Evolutionary conservation across 805 yeast genomes (phyloP), one percentile per base, ranked within the genome.

Genomic region (Candida easanensis): DNA sequence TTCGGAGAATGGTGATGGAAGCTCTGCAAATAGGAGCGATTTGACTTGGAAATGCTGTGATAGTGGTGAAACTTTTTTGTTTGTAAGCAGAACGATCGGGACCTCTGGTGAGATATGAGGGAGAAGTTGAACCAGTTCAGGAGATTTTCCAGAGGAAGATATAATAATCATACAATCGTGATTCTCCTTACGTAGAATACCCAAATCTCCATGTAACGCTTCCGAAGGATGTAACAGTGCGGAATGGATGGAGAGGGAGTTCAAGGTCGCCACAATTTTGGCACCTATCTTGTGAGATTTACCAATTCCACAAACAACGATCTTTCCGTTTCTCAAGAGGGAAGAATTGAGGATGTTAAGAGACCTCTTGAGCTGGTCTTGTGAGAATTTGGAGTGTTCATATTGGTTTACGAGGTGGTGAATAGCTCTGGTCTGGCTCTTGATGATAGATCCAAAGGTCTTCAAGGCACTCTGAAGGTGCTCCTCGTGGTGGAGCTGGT

Each of bases 151-250:
- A 23, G 91, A 81, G 2, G 90, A 84, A 0, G 90, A 79, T 28
- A 88, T 77, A 54, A 87, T 66, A 3, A 89, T 61, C 40, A 88
- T 48, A 25, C 77, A 66, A 50, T 84, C 87, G 45, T 73, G 73
- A 19, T 72, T 66, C 15, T 72, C 73, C 20, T 74, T 77, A 39
- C 76, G 64, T 8, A 89, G 64, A 30, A 82, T 64, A 2, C 97
- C 97, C 53, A 88, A 71, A 61, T 88, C 97, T 5, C 97, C 97
- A 60, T 88, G 97, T 16, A 89, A 66, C 0, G 96, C 96, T 48
- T 88, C 97, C 4, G 86, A 68, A 0, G 97, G 96, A 58, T 88
- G 96, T 41, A 88, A 65, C 1, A 75, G 53, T 0, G 79, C 76
- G 0, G 95, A 71, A 39, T 78, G 80, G 39, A 88, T 73, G 23